Evolutionary conservation across 768 basidiomycete species (phyloP).

Genomic region (Erythrobasidium yunnanense): DNA sequence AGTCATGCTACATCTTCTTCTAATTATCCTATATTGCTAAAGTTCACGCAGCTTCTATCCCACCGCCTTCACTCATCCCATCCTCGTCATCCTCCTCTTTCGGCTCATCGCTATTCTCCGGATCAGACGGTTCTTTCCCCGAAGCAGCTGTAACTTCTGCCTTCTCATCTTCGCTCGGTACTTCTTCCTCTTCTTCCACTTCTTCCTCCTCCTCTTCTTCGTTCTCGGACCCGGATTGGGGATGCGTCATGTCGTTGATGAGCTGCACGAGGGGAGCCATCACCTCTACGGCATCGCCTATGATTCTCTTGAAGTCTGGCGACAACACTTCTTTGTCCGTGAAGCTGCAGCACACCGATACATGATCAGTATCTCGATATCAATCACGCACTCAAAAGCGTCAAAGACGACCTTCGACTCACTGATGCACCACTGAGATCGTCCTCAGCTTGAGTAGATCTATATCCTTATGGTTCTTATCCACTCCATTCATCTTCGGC

Average conservation of each 20-base stretch:
- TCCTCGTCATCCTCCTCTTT: neutral
- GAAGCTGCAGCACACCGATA: slow-evolving; percentile 52
- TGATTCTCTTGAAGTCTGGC: slow-evolving; percentile 55
- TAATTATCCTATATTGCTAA: no score
- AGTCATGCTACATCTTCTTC: no score
- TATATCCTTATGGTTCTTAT: slow-evolving; percentile 82
- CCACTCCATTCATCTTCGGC: slow-evolving; percentile 63
- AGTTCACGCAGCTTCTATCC: slow-evolving; percentile 7
- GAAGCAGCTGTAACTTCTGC: slow-evolving; percentile 14
- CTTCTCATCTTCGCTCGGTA: slow-evolving; percentile 1
- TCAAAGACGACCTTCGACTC: slow-evolving; percentile 33
- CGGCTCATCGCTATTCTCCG: neutral
- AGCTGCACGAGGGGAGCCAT: slow-evolving; percentile 24
- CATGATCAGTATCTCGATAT: slow-evolving; percentile 30
- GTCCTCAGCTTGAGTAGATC: slow-evolving; percentile 77
- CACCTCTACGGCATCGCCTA: slow-evolving; percentile 51
- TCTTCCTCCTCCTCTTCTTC: neutral
- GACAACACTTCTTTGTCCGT: slow-evolving; percentile 60
- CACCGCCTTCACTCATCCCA: neutral
- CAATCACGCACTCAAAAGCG: neutral
- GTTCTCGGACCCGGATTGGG: slow-evolving; percentile 1
- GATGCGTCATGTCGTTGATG: slow-evolving; percentile 23
- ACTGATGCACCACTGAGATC: slow-evolving; percentile 59
- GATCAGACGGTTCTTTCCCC: neutral
- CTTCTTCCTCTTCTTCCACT: slow-evolving; percentile 4